phyloP scores from a whole-genome alignment of 257 asterid species.

The Gardenia jasminoides region DNA sequence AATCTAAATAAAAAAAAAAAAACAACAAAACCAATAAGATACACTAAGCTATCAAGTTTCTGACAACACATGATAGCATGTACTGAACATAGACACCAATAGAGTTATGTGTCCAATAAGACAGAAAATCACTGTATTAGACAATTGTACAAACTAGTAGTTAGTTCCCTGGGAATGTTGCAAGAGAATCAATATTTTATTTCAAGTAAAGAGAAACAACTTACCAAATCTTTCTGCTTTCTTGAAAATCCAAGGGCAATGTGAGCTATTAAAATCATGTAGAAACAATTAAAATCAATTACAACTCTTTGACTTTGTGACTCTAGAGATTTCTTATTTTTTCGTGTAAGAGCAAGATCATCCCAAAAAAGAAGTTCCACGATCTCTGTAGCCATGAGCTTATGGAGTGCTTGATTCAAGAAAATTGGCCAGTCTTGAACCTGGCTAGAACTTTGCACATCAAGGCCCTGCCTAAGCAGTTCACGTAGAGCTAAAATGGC shows the following conservation, averaged over 20 bases:
- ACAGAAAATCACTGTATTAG: neutral
- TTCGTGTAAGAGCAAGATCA: conserved; percentile 74
- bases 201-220: conserved; percentile 7
- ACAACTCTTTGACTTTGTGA: conserved; percentile 90
- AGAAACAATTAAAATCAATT: conserved; percentile 83
- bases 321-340: conserved; percentile 81
- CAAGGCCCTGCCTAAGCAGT: conserved; percentile 93
- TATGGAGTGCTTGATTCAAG: conserved; percentile 77
- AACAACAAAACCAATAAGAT: conserved; percentile 16
- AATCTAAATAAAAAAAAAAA: conserved; percentile 50
- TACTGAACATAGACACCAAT: neutral
- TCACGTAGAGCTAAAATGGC: conserved; percentile 93
- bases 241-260: conserved; percentile 93
- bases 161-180: neutral
- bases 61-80: neutral
- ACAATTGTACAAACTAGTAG: neutral
- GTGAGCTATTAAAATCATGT: conserved; percentile 74
- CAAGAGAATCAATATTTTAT: conserved; percentile 1
- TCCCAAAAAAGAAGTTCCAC: conserved; percentile 93
- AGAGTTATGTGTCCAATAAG: neutral
- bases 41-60: conserved; percentile 8
- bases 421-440: conserved; percentile 98
- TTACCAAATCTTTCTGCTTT: conserved; percentile 82
- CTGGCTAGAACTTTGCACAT: conserved; percentile 81
- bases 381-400: conserved; percentile 88